Evolutionary conservation across 345 rosid species (phyloP).

Genomic region (Clausena lansium): DNA sequence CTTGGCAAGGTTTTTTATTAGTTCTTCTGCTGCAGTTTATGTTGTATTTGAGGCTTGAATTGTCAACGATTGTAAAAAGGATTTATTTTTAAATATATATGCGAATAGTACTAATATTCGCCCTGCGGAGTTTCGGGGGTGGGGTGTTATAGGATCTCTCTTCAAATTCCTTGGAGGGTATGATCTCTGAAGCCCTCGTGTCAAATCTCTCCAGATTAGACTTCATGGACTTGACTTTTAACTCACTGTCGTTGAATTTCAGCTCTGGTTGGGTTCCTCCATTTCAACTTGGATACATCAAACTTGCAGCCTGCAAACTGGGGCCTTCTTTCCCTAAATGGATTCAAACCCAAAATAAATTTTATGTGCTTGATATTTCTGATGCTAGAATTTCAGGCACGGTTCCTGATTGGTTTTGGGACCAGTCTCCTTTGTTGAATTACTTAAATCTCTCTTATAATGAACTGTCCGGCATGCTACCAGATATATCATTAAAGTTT

Average conservation of each 20-base stretch:
- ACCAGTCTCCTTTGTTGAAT: neutral
- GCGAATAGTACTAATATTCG: no score
- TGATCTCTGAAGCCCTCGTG: constrained; percentile 18
- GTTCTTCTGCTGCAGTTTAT: no score
- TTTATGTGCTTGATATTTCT: constrained; percentile 18
- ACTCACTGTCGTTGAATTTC: constrained; percentile 11
- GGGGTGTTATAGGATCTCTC: no score
- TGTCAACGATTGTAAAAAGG: no score
- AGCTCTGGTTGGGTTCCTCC: constrained; percentile 28
- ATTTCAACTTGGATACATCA: constrained; percentile 11
- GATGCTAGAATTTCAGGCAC: constrained; percentile 16
- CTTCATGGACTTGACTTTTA: constrained; percentile 10
- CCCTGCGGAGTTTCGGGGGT: no score
- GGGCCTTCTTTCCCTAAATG: constrained; percentile 29
- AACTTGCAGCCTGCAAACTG: constrained; percentile 2
- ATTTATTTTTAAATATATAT: no score
- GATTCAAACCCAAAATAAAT: constrained; percentile 13
- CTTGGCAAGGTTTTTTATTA: no score
- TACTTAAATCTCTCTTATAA: constrained; percentile 21
- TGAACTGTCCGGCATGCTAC: constrained; percentile 12
- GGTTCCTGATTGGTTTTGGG: constrained; percentile 24
- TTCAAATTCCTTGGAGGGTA: constrained; percentile 25
- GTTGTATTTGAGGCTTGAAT: no score
- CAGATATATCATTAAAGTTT: constrained; percentile 1
- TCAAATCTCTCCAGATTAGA: constrained; percentile 18